phyloP scores from a whole-genome alignment of 495 filamentous ascomycete genomes.

The Aspergillus steynii region DNA sequence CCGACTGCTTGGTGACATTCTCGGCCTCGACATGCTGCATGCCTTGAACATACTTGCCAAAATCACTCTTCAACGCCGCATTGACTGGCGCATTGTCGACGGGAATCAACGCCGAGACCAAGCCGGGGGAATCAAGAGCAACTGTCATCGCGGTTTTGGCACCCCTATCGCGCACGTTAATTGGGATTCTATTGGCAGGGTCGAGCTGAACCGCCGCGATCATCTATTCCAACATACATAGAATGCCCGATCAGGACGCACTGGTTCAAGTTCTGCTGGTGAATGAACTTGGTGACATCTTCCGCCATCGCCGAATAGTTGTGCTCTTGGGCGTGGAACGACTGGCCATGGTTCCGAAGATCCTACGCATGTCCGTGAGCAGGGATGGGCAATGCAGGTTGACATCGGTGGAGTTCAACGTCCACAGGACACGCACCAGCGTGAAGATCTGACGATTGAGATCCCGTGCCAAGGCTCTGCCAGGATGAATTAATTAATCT shows the following conservation, averaged over 20 bases:
- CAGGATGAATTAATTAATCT: background rate
- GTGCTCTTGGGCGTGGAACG: slow-evolving; percentile 73
- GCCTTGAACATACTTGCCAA: slow-evolving; percentile 77
- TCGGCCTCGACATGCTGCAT: slow-evolving; percentile 75
- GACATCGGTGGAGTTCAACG: background rate
- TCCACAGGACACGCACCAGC: slow-evolving; percentile 55
- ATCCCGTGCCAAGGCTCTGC: slow-evolving; percentile 78
- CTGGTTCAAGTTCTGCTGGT: slow-evolving; percentile 66
- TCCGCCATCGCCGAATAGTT: slow-evolving; percentile 85
- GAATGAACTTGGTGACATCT: slow-evolving; percentile 81
- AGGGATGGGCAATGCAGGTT: background rate
- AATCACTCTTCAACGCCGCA: slow-evolving; percentile 68
- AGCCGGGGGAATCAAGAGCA: slow-evolving; percentile 65
- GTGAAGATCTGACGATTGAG: slow-evolving; percentile 80
- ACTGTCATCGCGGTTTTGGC: slow-evolving; percentile 94
- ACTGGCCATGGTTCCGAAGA: slow-evolving; percentile 92
- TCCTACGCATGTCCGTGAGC: slow-evolving; percentile 54
- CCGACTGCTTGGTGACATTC: slow-evolving; percentile 63
- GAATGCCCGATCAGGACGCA: slow-evolving; percentile 89
- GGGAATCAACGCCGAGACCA: slow-evolving; percentile 68
- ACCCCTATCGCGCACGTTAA: slow-evolving; percentile 56
- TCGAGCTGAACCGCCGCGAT: background rate
- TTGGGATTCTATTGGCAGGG: background rate
- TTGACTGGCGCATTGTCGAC: slow-evolving; percentile 95
- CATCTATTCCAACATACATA: slow-evolving; percentile 59